Percentiles rank a stretch among this genome's conserved stretches.
These are phyloP conservation scores for Erysiphe neolycopersici DNA, from an alignment of 2,329 filamentous ascomycete genomes.

Conservation along the genomic window DNA sequence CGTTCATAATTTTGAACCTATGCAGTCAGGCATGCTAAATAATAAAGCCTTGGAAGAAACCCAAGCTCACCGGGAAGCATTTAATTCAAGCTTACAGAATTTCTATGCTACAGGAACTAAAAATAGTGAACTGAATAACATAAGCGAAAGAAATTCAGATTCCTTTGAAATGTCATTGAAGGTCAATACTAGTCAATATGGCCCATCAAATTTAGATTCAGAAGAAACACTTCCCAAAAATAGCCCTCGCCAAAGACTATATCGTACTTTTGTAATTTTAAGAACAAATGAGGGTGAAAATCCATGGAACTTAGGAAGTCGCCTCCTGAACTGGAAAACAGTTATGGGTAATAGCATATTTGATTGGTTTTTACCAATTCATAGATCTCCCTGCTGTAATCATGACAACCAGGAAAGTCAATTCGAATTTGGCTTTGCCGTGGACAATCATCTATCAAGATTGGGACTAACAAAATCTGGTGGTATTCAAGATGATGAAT, in stretches of 20 bases:
- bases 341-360: constrained; percentile 47
- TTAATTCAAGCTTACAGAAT: no score
- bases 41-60: no score
- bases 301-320: constrained; percentile 51
- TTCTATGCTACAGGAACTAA: no score
- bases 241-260: constrained; percentile 15
- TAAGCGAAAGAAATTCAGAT: no score
- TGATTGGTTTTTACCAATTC: constrained; percentile 64
- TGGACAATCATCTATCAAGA: constrained; percentile 24
- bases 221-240: constrained; percentile 1
- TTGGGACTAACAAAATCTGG: constrained; percentile 3
- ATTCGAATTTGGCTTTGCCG: constrained; percentile 36
- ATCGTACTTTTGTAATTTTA: constrained; percentile 55
- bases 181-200: not conserved
- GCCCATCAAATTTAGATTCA: not conserved
- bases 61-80: no score
- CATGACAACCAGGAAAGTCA: constrained; percentile 39
- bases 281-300: constrained; percentile 46
- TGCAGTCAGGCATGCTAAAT: no score
- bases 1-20: no score
- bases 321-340: constrained; percentile 41
- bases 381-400: constrained; percentile 43
- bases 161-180: not conserved
- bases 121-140: no score
- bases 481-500: not conserved